Conservation (phyloP, 169 alveolate genomes). For the Besnoitia besnoiti region DNA sequence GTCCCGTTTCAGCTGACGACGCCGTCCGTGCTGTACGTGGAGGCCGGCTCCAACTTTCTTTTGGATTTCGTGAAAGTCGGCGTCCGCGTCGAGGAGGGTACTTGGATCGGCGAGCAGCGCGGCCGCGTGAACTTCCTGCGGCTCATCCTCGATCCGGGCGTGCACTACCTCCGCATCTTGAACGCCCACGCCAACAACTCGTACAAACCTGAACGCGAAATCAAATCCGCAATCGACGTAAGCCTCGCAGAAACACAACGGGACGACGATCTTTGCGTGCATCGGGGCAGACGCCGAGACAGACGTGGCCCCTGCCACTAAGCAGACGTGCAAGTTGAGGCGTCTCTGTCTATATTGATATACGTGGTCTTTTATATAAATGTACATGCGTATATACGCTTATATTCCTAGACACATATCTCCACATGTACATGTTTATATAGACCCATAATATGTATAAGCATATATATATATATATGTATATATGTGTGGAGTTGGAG, state of each 20-base stretch:
- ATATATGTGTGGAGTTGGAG: background rate
- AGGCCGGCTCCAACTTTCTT: constrained; percentile 58
- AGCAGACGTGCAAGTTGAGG: background rate
- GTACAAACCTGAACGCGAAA: background rate
- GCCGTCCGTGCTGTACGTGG: constrained; percentile 62
- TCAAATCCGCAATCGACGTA: background rate
- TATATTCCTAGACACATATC: background rate
- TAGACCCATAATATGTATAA: background rate
- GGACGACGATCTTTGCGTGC: too few relatives aligned
- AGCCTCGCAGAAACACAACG: background rate
- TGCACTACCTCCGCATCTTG: constrained; percentile 48
- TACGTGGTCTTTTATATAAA: background rate
- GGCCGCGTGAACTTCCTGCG: constrained; percentile 68
- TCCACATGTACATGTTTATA: background rate
- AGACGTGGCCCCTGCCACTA: background rate
- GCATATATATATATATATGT: background rate
- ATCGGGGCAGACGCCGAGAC: background rate
- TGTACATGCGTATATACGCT: background rate
- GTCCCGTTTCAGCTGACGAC: constrained; percentile 49
- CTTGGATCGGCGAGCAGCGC: constrained; percentile 77
- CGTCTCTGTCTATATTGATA: background rate
- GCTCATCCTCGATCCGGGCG: constrained; percentile 70
- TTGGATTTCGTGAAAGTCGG: constrained; percentile 69
- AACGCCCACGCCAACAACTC: background rate
- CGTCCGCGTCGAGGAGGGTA: constrained; percentile 75